Evolutionary conservation across 306 rosid genomes (phyloP).

Genomic region (Pyrus communis): DNA sequence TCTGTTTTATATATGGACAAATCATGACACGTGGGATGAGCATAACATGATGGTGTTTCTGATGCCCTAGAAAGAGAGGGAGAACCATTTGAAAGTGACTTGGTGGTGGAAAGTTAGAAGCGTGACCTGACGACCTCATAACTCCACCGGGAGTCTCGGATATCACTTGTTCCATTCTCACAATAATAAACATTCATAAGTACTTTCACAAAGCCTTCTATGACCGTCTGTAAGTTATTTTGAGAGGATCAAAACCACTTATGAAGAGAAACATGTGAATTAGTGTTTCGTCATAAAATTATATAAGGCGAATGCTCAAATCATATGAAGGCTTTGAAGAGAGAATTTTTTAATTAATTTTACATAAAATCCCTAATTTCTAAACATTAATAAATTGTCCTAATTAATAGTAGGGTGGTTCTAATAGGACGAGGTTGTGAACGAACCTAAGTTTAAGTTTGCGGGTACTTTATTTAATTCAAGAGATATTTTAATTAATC

Average conservation of each 20-base stretch:
- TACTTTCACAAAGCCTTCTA: not conserved
- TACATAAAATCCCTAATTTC: not conserved
- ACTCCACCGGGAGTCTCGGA: too few relatives aligned
- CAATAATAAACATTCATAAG: too few relatives aligned
- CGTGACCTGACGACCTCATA: too few relatives aligned
- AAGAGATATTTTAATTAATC: not conserved
- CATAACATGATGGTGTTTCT: not conserved
- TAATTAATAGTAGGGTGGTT: not conserved
- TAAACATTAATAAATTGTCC: not conserved
- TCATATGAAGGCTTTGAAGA: not conserved
- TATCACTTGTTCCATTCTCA: not conserved
- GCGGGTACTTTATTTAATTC: not conserved
- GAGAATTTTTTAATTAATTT: not conserved
- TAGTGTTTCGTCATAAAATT: too few relatives aligned
- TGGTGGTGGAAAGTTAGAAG: not conserved
- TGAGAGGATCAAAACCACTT: not conserved
- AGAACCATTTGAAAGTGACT: not conserved
- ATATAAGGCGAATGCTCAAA: not conserved
- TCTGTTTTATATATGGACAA: not conserved
- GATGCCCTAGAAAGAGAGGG: not conserved
- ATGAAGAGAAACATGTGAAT: not conserved
- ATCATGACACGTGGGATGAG: not conserved
- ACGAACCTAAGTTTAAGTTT: not conserved
- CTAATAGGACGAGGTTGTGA: not conserved
- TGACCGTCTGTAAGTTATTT: not conserved